phyloP scores from a whole-genome alignment of 495 filamentous ascomycete species.

The Aspergillus sclerotiicarbonarius region DNA sequence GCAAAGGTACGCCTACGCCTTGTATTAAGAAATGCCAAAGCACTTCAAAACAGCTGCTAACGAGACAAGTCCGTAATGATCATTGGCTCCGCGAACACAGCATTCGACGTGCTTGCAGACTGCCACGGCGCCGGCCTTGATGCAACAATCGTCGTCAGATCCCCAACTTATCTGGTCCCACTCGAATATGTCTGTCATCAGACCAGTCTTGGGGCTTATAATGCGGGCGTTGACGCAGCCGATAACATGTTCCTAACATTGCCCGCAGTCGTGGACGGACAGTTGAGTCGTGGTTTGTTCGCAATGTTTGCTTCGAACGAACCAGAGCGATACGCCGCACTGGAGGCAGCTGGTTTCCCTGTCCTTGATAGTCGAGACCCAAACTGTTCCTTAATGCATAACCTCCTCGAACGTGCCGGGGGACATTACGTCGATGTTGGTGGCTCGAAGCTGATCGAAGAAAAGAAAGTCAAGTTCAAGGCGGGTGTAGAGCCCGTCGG shows the following conservation, averaged over 20 bases:
- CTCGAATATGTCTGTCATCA: conserved; percentile 19
- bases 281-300: conserved; percentile 15
- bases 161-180: no score
- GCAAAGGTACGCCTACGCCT: no score
- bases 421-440: conserved; percentile 43
- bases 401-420: conserved; percentile 27
- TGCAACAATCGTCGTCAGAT: no score
- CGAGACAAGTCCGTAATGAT: no score
- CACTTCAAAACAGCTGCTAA: no score
- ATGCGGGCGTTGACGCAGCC: conserved; percentile 18
- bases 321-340: conserved; percentile 17
- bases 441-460: conserved; percentile 29
- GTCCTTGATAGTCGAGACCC: conserved; percentile 24
- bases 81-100: no score
- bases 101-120: no score
- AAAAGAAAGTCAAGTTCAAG: conserved; percentile 30
- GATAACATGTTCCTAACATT: conserved; percentile 19
- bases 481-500: conserved; percentile 23
- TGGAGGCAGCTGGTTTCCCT: conserved; percentile 19
- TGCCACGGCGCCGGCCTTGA: no score
- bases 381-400: conserved; percentile 16
- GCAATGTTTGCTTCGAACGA: conserved; percentile 16
- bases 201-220: conserved; percentile 22
- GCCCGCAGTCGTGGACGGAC: conserved; percentile 17
- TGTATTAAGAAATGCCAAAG: no score